Evolutionary conservation across 371 early-diverging fungal genomes (phyloP), one percentile per base, ranked within the genome.

Genomic region (Nematocida displodere): DNA sequence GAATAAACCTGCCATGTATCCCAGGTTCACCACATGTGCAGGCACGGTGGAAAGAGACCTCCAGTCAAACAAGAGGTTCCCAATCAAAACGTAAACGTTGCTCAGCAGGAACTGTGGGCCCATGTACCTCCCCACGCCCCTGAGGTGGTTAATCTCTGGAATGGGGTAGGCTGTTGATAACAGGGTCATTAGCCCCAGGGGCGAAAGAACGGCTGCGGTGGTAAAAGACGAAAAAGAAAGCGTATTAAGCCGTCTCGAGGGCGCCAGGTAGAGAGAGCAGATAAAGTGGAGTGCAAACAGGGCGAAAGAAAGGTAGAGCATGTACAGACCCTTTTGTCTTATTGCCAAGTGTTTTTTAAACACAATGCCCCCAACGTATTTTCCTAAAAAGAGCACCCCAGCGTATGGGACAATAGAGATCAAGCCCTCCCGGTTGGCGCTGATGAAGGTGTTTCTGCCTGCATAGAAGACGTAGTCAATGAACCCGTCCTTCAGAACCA

Each of bases 381-480:
- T 67, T 4, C 75, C 65, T 39, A 83, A 76, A 52, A 83, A 39
- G 17, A 80, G 66, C 17, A 81, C 53, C n/a, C 61, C 75, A 11
- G 79, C 26, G 34, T 58, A 80, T 2, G 82, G 79, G 42, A 81
- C 4, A 34, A 82, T 63, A 13, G 58, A 64, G 36, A 62, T 39
- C 20, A 83, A 17, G 0, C 81, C 80, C 66, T 83, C 83, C 37
- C 77, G 78, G 64, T 83, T 83, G 47, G 65, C 42, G 8, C 24
- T 36, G 3, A 81, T 22, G 15, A 80, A 58, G 26, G 36, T 77
- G 1, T 40, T 44, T 67, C 83, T 63, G 37, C 15, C 58, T 20
- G 49, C 62, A 37, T 56, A 40, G 50, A 64, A 40, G 11, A 50
- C 22, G 39, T 58, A 77, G 15, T 54, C 29, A n/a, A 54, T 34